These are phyloP conservation scores for Decorospora gaudefroyi DNA, from an alignment of 2,329 filamentous ascomycete species.

Conservation along the genomic window DNA sequence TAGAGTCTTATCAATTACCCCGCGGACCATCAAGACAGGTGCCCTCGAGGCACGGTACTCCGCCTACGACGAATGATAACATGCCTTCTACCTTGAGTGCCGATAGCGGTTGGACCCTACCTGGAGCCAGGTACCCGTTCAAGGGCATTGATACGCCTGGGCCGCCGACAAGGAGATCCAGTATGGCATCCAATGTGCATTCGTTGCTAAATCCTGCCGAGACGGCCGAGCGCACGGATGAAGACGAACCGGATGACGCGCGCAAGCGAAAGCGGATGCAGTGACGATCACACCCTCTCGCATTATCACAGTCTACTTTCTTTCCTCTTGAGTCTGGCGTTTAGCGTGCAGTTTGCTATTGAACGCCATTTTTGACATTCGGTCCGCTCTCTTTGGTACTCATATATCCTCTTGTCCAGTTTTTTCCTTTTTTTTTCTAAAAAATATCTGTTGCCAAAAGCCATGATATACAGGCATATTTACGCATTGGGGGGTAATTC, in stretches of 20 bases:
- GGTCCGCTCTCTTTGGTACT: not conserved
- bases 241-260: slow-evolving; percentile 65
- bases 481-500: slow-evolving; percentile 5
- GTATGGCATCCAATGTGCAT: slow-evolving; percentile 73
- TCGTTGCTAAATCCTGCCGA: slow-evolving; percentile 70
- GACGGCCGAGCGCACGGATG: slow-evolving; percentile 67
- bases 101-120: slow-evolving; percentile 62
- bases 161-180: slow-evolving; percentile 68
- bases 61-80: slow-evolving; percentile 56
- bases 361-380: not conserved
- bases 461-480: slow-evolving; percentile 1
- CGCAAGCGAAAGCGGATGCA: slow-evolving; percentile 61
- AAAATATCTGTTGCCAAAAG: too few relatives aligned
- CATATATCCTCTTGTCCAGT: slow-evolving; percentile 3
- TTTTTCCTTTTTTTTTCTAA: not conserved
- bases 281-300: slow-evolving; percentile 19
- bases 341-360: not conserved
- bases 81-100: slow-evolving; percentile 55
- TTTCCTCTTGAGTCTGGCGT: slow-evolving; percentile 21
- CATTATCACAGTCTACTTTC: slow-evolving; percentile 1
- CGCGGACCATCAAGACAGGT: slow-evolving; percentile 57
- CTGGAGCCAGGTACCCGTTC: slow-evolving; percentile 56
- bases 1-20: slow-evolving; percentile 69
- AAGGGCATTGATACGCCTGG: slow-evolving; percentile 57
- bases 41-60: slow-evolving; percentile 59